Evolutionary conservation across 768 basidiomycete genomes (phyloP).

Genomic region (Lentinula guzmanii): DNA sequence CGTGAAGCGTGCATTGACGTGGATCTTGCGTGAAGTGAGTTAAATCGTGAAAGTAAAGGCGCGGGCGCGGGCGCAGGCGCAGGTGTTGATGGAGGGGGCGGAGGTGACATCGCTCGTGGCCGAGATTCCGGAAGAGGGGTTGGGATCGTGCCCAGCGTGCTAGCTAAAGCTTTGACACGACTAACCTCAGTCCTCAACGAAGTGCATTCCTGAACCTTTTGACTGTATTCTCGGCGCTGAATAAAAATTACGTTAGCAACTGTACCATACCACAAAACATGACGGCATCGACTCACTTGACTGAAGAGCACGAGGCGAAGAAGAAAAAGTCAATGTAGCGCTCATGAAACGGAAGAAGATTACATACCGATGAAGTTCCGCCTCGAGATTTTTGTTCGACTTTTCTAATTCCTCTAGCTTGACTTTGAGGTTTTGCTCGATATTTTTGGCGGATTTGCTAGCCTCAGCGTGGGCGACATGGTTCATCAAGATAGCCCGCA

Average conservation of each 20-base stretch:
- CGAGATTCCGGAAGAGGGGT: slow-evolving; percentile 16
- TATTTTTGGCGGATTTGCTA: slow-evolving; percentile 56
- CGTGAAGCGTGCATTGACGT: slow-evolving; percentile 35
- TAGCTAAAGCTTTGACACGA: slow-evolving; percentile 44
- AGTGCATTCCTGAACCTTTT: slow-evolving; percentile 70
- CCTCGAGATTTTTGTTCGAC: slow-evolving; percentile 53
- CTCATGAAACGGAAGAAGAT: slow-evolving; percentile 9
- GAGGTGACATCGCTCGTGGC: slow-evolving; percentile 27
- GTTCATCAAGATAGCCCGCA: slow-evolving; percentile 80
- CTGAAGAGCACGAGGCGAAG: slow-evolving; percentile 28
- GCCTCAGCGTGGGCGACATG: slow-evolving; percentile 77
- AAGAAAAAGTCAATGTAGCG: slow-evolving; percentile 9
- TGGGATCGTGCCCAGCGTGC: slow-evolving; percentile 27
- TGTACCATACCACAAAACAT: slow-evolving; percentile 7
- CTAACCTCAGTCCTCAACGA: slow-evolving; percentile 60
- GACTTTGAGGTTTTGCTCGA: slow-evolving; percentile 56
- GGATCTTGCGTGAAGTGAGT: slow-evolving; percentile 51
- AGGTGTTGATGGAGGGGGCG: slow-evolving; percentile 28
- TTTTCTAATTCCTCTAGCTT: slow-evolving; percentile 63
- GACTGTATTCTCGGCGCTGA: slow-evolving; percentile 54
- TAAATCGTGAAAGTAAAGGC: slow-evolving; percentile 45
- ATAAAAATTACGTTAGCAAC: slow-evolving; percentile 12
- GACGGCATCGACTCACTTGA: slow-evolving; percentile 45
- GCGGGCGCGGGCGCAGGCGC: slow-evolving; percentile 34
- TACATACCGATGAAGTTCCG: slow-evolving; percentile 67